phyloP scores from a whole-genome alignment of 208 protist genomes.

The Trichomonas tenax region DNA sequence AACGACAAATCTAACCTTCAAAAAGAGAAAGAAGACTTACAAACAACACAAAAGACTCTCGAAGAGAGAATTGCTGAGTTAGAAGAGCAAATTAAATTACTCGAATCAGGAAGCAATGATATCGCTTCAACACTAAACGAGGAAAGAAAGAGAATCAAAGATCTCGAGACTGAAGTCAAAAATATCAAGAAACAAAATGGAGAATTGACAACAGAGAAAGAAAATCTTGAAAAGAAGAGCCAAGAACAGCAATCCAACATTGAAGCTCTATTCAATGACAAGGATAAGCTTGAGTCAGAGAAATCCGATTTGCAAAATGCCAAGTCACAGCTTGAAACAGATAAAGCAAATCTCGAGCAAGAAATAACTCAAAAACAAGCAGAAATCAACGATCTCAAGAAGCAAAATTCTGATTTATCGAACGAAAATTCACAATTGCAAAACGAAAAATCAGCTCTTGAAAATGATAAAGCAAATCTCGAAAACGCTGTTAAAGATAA shows the following conservation, averaged over 20 bases:
- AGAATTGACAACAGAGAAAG: not conserved
- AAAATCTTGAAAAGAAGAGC: not conserved
- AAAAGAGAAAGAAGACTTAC: too few relatives aligned
- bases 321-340: not conserved
- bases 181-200: not conserved
- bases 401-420: too few relatives aligned
- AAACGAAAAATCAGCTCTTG: too few relatives aligned
- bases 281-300: too few relatives aligned
- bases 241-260: too few relatives aligned
- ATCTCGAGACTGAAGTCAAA: not conserved
- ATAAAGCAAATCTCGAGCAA: not conserved
- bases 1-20: not conserved
- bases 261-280: too few relatives aligned
- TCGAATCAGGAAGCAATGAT: not conserved
- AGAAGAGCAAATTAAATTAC: not conserved
- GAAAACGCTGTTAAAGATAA: too few relatives aligned
- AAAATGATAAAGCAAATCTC: too few relatives aligned
- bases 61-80: not conserved
- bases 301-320: not conserved
- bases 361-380: too few relatives aligned
- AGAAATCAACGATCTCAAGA: not conserved
- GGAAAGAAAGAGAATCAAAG: not conserved
- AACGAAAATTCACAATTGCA: too few relatives aligned
- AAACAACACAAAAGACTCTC: too few relatives aligned
- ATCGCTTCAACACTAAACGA: not conserved